A percentile compares a stretch with the other conserved stretches of the same genome.
These are phyloP conservation scores for Alternaria ethzedia DNA, from an alignment of 2,329 filamentous ascomycete species.

Conservation along the genomic window DNA sequence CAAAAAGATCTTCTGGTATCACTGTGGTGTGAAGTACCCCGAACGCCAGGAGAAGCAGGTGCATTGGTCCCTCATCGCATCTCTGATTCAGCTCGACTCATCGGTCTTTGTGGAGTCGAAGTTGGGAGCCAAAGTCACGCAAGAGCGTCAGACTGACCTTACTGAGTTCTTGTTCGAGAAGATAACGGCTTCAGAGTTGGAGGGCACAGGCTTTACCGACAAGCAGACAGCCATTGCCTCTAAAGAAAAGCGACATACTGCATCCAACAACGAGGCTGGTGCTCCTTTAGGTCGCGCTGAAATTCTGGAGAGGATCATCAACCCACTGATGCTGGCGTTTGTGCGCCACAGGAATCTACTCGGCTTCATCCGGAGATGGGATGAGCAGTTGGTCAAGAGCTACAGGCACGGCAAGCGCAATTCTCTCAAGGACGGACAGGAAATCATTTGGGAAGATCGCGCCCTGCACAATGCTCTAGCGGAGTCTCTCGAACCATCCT, in stretches of 20 bases:
- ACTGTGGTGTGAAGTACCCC: conserved; percentile 41
- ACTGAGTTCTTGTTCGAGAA: conserved; percentile 36
- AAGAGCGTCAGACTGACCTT: conserved; percentile 32
- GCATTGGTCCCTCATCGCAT: conserved; percentile 41
- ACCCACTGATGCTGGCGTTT: conserved; percentile 44
- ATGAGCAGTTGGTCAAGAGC: conserved; percentile 37
- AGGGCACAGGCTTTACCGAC: conserved; percentile 15
- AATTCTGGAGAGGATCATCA: conserved; percentile 28
- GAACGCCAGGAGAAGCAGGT: conserved; percentile 23
- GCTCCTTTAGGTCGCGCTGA: not conserved
- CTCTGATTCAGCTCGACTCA: conserved; percentile 42
- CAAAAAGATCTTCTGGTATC: conserved; percentile 43
- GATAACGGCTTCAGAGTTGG: conserved; percentile 30
- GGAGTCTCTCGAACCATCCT: conserved; percentile 36
- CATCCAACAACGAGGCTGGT: not conserved
- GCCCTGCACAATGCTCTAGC: conserved; percentile 29
- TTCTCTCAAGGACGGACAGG: conserved; percentile 20
- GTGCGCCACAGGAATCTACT: conserved; percentile 42
- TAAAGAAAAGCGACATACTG: conserved; percentile 1
- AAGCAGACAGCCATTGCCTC: conserved; percentile 5
- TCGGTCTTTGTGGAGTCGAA: conserved; percentile 38
- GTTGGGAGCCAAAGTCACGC: conserved; percentile 9
- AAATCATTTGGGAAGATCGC: conserved; percentile 41
- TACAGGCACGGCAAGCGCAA: conserved; percentile 23
- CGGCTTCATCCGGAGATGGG: conserved; percentile 45